Base-by-base conservation (phyloP, 1,284 basidiomycete species). In the Fomitiporia mediterranea region DNA sequence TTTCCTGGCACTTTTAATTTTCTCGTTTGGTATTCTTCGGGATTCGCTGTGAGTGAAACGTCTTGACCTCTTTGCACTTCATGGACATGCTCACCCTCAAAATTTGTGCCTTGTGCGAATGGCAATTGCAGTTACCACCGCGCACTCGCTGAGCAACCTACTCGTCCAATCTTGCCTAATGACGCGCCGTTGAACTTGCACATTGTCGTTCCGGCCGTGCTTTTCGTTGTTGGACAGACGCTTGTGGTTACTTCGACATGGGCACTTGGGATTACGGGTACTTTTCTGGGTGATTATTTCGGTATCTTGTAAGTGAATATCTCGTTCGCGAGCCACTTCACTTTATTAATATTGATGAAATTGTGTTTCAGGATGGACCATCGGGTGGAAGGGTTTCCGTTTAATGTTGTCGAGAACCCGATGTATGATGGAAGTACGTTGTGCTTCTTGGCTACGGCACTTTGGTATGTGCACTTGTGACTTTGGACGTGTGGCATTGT, bases 271-370 rank as follows among this genome's bases (percentile, higher is more conserved):
- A 77, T 98, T 61, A 97, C 95, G 6, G 95, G 94, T 57, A 95
- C 92, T 1, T 95, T 94, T 76, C 81, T 98, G 44, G 94, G 96
- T 4, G 96, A 98, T 74, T 98, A 98, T 74, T 99, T 98, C 72
- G 96, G 96, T n/a, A 98, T 98, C 65, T 76, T 98, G 55, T 56
- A 34, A 25, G 48, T 51, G 21, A 15, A 30, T 51, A 7, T 51
- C 8, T n/a, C 19, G 7, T 30, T 19, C 6, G 25, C 30, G 8
- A 11, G 4, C 21, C 17, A 6, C 27, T 15, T 9, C 5, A n/a
- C 15, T 2, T 39, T 4, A 4, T 34, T 37, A 11, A 35, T 8
- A 4, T 2, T 50, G 30, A 2, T 34, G 3, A 2, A 11, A 23
- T 23, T 19, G 19, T 6, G 3, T 11, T 53, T 13, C 17, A 56